Evolutionary conservation across 345 rosid species (phyloP), one percentile per base, ranked within the genome.

Genomic region (Lepidium sativum): DNA sequence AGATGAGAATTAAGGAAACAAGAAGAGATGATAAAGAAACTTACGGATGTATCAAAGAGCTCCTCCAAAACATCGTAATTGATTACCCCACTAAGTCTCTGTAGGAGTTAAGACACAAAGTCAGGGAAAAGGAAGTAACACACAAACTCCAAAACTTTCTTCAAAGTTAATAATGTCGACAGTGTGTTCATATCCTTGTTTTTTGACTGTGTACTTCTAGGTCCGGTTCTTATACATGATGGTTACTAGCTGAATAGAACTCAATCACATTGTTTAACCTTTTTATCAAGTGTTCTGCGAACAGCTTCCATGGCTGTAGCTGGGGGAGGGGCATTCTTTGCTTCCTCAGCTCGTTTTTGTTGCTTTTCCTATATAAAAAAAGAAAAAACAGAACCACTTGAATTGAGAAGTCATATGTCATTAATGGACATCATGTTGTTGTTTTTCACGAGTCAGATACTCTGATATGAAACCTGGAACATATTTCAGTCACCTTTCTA

Each of bases 261-360:
- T n/a, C n/a, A n/a, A n/a, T n/a, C n/a, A 40, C 13, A 25, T 12
- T 18, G 31, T 27, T 48, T 40, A 59, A 92, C 97, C 97, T 89
- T 89, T 76, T 58, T 90, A 14, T 67, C 67, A 43, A 90, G 85
- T 78, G 84, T 86, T 62, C 70, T 75, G 9, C 71, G 80, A 44
- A 84, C 78, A 33, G 96, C 91, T 83, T 90, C 95, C 41, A 79
- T 58, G 67, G 96, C 86, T 62, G 91, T 81, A 59, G 85, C 78
- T 17, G 92, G 80, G 50, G 96, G 94, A 69, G 77, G 67, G 3
- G 73, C 54, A 52, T 77, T 83, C 75, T 68, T 87, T 41, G 77
- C 84, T 79, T 90, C 97, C 15, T 84, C 91, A 75, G 92, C 96
- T 70, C 89, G 81, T 68, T 86, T 94, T 72, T 82, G 89, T 63